Evolutionary conservation across 331 rosid genomes (phyloP), one percentile per base, ranked within the genome.

Genomic region (Cydonia oblonga): DNA sequence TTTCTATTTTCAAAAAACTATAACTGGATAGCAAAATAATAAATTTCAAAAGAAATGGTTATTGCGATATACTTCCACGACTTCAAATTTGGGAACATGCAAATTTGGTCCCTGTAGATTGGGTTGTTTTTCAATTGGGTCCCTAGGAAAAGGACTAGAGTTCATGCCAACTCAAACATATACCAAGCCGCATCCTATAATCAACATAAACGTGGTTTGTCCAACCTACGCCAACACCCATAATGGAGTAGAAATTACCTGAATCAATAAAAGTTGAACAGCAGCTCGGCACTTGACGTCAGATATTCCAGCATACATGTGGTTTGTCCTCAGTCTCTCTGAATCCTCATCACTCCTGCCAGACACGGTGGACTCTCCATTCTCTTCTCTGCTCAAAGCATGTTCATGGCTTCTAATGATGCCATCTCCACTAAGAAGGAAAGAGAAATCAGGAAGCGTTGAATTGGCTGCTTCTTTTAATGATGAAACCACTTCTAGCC

Each of bases 261-360:
- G 97, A 75, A 95, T 91, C 87, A 91, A 64, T 76, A 95, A 86
- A 81, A 95, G 89, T 81, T 95, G 96, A 83, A 95, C 97, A 69
- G 97, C 93, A 72, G 97, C 96, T 79, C 97, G 90, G 81, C 99
- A 86, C 78, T 91, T 95, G 11, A 88, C 92, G 59, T 91, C 90
- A 29, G 92, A 78, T 63, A 91, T 76, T 78, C 85, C 79, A 64
- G 87, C 84, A 79, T 83, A 88, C 30, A 95, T 64, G 69, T 57
- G 87, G 38, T 70, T 85, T 49, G 42, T 72, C 71, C 83, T 81
- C 71, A 24, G 67, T 78, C 81, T 82, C 75, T 84, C 93, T 15
- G 79, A 70, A 81, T 76, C 89, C 76, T 86, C 76, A 25, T 79
- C 80, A 1, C 84, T 89, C 54, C 75, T 63, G 66, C 84, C 87